A percentile compares a stretch with the other conserved stretches of the same genome.
Conservation (phyloP, 345 rosid genomes). For the Kandelia obovata region DNA sequence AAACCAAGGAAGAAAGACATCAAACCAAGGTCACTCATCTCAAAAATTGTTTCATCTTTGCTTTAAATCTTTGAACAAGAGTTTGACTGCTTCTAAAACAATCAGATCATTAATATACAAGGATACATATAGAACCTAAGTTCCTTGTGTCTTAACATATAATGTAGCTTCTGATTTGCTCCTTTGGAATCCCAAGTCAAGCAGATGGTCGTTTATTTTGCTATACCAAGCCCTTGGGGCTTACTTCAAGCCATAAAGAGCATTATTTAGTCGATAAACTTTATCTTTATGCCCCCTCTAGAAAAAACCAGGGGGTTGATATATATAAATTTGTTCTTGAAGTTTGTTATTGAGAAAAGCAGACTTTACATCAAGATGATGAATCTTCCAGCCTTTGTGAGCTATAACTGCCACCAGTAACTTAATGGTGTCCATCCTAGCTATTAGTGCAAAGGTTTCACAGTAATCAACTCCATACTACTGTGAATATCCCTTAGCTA, state of each 20-base stretch:
- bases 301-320: neutral
- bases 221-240: neutral
- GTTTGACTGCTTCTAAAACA: neutral
- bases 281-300: neutral
- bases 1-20: neutral
- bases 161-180: neutral
- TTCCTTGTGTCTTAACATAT: neutral
- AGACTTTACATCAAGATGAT: no score
- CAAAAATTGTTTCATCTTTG: neutral
- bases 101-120: neutral
- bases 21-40: neutral
- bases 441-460: no score
- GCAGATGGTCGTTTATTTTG: neutral
- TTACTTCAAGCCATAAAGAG: neutral
- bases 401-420: no score
- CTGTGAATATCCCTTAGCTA: no score
- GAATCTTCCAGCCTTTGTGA: no score
- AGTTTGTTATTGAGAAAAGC: neutral
- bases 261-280: neutral
- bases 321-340: neutral
- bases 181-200: rapidly evolving
- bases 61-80: neutral
- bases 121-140: neutral
- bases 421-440: no score
- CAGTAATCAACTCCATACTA: no score